phyloP scores from a whole-genome alignment of 2,329 filamentous ascomycete genomes.

The Hortaea sp. region DNA sequence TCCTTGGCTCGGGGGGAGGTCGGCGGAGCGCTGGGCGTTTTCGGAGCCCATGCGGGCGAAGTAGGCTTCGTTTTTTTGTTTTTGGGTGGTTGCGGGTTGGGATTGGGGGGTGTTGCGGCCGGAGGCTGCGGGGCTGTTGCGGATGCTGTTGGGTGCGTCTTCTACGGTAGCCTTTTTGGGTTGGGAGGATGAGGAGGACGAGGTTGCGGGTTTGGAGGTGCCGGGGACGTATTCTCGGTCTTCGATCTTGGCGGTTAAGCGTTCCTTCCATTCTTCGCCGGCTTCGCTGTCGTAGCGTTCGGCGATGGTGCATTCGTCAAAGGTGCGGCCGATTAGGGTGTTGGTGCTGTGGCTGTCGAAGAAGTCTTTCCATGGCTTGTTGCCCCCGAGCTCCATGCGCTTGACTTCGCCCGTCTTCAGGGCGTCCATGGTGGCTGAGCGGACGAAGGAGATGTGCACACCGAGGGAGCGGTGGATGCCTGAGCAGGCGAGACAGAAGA shows the following conservation, averaged over 20 bases:
- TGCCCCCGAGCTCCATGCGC: constrained; percentile 87
- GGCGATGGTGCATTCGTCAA: constrained; percentile 81
- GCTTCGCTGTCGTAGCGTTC: constrained; percentile 83
- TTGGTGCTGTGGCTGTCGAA: constrained; percentile 54
- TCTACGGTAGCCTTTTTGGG: constrained; percentile 7
- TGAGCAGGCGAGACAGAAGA: constrained; percentile 94
- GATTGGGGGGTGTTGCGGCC: constrained; percentile 16
- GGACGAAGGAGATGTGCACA: constrained; percentile 96
- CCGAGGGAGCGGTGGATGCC: constrained; percentile 90
- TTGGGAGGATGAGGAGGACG: not conserved
- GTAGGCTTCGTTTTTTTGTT: constrained; percentile 70
- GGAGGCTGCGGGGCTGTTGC: constrained; percentile 12
- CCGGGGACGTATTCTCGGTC: constrained; percentile 69
- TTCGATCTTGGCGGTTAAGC: constrained; percentile 78
- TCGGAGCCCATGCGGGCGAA: constrained; percentile 77
- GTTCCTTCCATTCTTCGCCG: constrained; percentile 92
- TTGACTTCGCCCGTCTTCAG: constrained; percentile 90
- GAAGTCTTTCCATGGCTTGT: constrained; percentile 76
- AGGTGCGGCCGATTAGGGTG: constrained; percentile 41
- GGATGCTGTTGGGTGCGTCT: constrained; percentile 1
- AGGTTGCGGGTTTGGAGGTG: constrained; percentile 7
- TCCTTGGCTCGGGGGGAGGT: constrained; percentile 75
- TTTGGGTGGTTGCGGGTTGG: constrained; percentile 30
- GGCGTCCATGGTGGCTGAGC: constrained; percentile 96
- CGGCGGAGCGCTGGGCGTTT: constrained; percentile 66